Percentiles rank a stretch among this genome's conserved stretches.
These are phyloP conservation scores for Blastomyces parvus DNA, from an alignment of 2,329 filamentous ascomycete genomes.

Conservation along the genomic window DNA sequence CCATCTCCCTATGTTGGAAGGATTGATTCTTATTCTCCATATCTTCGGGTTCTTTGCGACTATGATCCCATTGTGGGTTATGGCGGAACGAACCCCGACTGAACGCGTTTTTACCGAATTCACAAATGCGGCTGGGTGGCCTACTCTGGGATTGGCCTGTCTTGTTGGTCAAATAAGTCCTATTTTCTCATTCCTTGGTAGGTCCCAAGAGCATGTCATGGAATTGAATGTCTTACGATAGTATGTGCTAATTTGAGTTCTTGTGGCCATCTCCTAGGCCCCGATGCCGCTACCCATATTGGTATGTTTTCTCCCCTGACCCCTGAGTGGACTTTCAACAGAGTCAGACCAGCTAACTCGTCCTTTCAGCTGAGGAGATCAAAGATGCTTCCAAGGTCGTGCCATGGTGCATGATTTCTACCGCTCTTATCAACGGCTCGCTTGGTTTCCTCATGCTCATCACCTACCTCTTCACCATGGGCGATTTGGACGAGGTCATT, in stretches of 20 bases:
- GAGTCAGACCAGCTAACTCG: background rate
- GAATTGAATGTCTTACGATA: background rate
- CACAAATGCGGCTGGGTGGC: slow-evolving; percentile 39
- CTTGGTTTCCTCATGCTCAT: slow-evolving; percentile 32
- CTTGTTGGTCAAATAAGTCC: slow-evolving; percentile 29
- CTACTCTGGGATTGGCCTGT: slow-evolving; percentile 35
- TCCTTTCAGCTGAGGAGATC: slow-evolving; percentile 31
- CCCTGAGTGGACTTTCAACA: background rate
- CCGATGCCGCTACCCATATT: slow-evolving; percentile 33
- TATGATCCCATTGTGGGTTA: slow-evolving; percentile 38
- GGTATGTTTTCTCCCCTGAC: slow-evolving; percentile 12
- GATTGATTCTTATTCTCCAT: slow-evolving; percentile 41
- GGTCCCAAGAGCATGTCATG: background rate
- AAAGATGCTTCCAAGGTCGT: slow-evolving; percentile 29
- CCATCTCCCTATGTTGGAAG: slow-evolving; percentile 41
- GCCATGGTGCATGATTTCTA: slow-evolving; percentile 30
- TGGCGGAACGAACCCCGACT: slow-evolving; percentile 34
- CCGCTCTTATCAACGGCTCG: slow-evolving; percentile 28
- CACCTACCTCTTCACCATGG: slow-evolving; percentile 32
- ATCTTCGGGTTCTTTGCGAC: slow-evolving; percentile 46
- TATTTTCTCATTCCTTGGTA: slow-evolving; percentile 31
- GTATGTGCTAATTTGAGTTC: background rate
- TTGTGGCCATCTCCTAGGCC: slow-evolving; percentile 7
- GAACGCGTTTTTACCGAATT: slow-evolving; percentile 41
- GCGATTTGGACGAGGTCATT: slow-evolving; percentile 24